phyloP scores from a whole-genome alignment of 225 moss, liverwort and hornwort genomes.

The Pseudoscleropodium purum region DNA sequence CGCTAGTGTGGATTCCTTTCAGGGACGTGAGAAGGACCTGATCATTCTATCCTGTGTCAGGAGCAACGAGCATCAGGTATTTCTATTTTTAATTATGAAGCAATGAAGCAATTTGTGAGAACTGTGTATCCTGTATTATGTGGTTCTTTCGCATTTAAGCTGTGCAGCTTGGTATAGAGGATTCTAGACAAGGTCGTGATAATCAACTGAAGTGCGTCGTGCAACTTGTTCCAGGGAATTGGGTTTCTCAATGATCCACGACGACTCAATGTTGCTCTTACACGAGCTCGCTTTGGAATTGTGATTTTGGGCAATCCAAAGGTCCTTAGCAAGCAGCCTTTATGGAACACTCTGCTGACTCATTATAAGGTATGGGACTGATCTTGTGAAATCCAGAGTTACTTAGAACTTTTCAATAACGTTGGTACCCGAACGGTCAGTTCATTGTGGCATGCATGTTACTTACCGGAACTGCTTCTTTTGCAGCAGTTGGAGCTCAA shows the following conservation, averaged over 20 bases:
- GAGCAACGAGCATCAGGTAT: constrained; percentile 98
- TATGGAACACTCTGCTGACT: constrained; percentile 93
- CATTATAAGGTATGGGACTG: constrained; percentile 68
- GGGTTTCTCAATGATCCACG: constrained; percentile 98
- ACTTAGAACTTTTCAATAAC: no score
- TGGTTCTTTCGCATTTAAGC: not conserved
- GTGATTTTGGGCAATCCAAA: constrained; percentile 98
- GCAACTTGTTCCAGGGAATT: constrained; percentile 48
- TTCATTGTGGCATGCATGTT: not conserved
- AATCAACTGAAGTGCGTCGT: not conserved
- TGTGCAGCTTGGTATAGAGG: not conserved
- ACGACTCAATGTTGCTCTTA: constrained; percentile 87
- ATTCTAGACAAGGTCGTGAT: not conserved
- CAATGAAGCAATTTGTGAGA: not conserved
- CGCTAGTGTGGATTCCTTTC: constrained; percentile 97
- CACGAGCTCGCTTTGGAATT: constrained; percentile 81
- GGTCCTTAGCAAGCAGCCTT: constrained; percentile 92
- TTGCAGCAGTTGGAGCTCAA: not conserved
- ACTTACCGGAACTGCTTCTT: not conserved
- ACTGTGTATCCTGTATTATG: not conserved
- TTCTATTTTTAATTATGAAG: not conserved
- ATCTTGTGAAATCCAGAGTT: not conserved
- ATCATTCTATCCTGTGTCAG: constrained; percentile 97
- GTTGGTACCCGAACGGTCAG: not conserved
- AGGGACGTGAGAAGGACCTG: constrained; percentile 95